Base-by-base conservation (phyloP, 108 stramenopile species). In the Nitzschia inconspicua region DNA sequence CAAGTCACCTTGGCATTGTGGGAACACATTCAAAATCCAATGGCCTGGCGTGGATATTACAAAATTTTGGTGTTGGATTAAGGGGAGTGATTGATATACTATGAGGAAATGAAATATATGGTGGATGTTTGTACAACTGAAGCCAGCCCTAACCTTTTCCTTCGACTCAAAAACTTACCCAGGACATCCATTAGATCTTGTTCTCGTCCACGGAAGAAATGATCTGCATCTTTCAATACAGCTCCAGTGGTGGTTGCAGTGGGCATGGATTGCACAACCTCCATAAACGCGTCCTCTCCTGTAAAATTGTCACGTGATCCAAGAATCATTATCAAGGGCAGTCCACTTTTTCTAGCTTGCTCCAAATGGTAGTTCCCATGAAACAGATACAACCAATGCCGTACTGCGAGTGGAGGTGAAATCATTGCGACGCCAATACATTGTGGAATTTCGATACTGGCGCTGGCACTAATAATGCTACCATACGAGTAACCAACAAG, bases 401-500 rank as follows among this genome's bases (percentile, higher is more conserved):
- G 56, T 10, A 79, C 70, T 14, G 42, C 40, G 31, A 75, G 52
- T 0, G 82, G 82, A 31, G 82, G 82, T 36, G 82, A 75, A 36
- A 83, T 68, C 46, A 70, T 72, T 18, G 69, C 59, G 1, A 32
- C 57, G 9, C 75, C 82, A 18, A 83, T 63, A 19, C 75, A 76
- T 49, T 68, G 43, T 2, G 69, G 68, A 48, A 79, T 70, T 3
- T 16, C 26, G 22, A 72, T 55, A 44, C 59, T 70, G 23, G 82
- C 78, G 49, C 69, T 71, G 0, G 60, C 78, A 10, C 64, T 32
- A 41, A 83, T 74, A 29, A 83, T 53, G 30, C 70, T 64, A 31
- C 82, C 82, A 60, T 83, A 83, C 16, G 77, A 78, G 47, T 83
- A 83, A 47, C 82, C 82, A n/a, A 82, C 69, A 36, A 82, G 31